Percentiles rank a stretch among this genome's conserved stretches.
phyloP scores from a whole-genome alignment of 2,329 filamentous ascomycete species.

The Cytospora mali region DNA sequence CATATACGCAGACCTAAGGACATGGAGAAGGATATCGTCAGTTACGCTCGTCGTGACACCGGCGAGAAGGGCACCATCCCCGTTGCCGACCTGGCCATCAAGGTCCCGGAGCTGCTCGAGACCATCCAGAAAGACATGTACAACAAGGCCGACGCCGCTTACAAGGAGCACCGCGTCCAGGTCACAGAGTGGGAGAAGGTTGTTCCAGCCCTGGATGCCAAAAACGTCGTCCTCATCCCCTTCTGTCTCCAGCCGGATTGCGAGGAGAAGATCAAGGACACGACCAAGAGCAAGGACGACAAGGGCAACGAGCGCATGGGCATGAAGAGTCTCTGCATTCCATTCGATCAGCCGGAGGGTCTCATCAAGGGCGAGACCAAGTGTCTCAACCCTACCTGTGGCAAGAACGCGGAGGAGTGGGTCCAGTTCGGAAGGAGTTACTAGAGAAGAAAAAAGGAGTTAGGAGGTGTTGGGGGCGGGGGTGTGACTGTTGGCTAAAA shows the following conservation, averaged over 20 bases:
- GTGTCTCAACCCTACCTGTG: constrained; percentile 89
- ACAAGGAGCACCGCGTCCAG: constrained; percentile 77
- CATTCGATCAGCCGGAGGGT: constrained; percentile 81
- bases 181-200: constrained; percentile 91
- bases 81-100: constrained; percentile 71
- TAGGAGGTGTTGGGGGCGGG: too few species aligned
- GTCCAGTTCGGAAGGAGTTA: constrained; percentile 87
- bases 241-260: constrained; percentile 82
- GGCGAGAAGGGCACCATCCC: constrained; percentile 80
- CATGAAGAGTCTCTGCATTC: constrained; percentile 73
- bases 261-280: constrained; percentile 93
- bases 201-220: constrained; percentile 82
- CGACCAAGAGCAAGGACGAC: constrained; percentile 62
- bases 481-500: neutral
- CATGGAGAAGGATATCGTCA: constrained; percentile 75
- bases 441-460: constrained; percentile 37
- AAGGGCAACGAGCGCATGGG: constrained; percentile 63
- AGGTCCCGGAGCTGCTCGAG: constrained; percentile 80
- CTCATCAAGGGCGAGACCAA: constrained; percentile 81
- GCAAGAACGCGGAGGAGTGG: constrained; percentile 76
- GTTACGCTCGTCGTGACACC: constrained; percentile 77
- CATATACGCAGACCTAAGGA: constrained; percentile 17
- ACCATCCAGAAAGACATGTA: constrained; percentile 86
- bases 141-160: constrained; percentile 74
- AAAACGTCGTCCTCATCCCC: constrained; percentile 91